Base-by-base conservation (phyloP, 2,329 filamentous ascomycete genomes). In the Xylaria sp. region DNA sequence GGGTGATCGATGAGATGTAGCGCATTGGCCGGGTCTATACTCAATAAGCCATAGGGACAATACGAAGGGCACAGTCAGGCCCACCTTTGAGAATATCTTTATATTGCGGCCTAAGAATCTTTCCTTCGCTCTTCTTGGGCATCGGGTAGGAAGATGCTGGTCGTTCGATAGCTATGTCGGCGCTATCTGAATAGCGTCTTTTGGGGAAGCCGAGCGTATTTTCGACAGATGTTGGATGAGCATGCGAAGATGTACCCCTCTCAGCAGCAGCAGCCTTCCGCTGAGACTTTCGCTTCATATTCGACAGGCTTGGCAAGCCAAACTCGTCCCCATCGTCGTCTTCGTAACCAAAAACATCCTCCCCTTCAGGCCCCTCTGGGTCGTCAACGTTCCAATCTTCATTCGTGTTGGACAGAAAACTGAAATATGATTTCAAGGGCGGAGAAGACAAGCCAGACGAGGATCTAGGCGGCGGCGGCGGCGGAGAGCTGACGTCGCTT, bases 311-410 rank as follows among this genome's bases (percentile, higher is more conserved):
- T 2, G 93, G 93, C 21, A 97, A 79, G 1, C 93, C 93, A 73
- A 97, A 97, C 70, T 97, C 93, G 72, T 97, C 93, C 58, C 95
- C 92, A 63, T 94, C 89, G 52, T 92, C 90, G 63, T 96, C 91
- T 54, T 90, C 90, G 65, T 94, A 91, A 9, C 85, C 85, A 69
- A 90, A 84, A 64, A 91, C 87, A 60, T 91, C 90, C 51, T 89
- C 89, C 13, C 82, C 81, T 47, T 90, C 86, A 39, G 64, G 65
- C 8, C 81, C 80, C 50, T 90, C 86, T 18, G 65, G 66, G 34
- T 70, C 69, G 58, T 90, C 86, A 17, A 85, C 80, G 57, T 86
- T 86, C 91, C 91, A 96, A 70, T 91, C 89, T 67, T 91, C 86
- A 63, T 92, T 89, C 29, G 89, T 90, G 60, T 89, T 88, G 39